Evolutionary conservation across 768 basidiomycete genomes (phyloP), one percentile per base, ranked within the genome.

Genomic region (Pulveroboletus frians): DNA sequence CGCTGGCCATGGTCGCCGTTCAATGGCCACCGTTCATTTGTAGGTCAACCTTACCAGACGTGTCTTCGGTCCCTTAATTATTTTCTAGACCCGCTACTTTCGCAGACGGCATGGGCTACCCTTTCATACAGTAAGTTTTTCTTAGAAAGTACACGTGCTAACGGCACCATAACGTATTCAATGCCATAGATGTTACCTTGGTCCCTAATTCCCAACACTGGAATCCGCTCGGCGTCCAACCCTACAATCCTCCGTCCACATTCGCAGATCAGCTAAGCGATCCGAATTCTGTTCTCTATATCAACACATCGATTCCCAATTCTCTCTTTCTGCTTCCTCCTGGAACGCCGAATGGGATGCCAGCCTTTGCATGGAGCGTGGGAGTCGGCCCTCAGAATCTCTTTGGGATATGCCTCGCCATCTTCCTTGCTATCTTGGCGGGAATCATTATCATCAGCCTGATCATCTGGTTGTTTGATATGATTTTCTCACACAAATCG

Each of bases 1-100:
- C 85, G 29, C 73, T 99, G 13, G 83, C 83, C 29, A 94, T 96
- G 88, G 83, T 98, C 46, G 91, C 95, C 30, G 92, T 98, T 18
- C 78, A 90, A 64, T 99, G 95, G 95, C 95, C 96, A 0, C 73
- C 76, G 14, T 97, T 94, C 66, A 78, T 86, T 52, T 98, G 93
- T 93, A 59, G 56, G 87, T 77, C 34, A 35, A 39, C 15, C 21
- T 37, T 31, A 43, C 9, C 21, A 29, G 9, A 29, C 13, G 3
- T 13, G 13, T 18, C 31, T 39, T 48, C 51, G 36, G 46, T 58
- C 17, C 49, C 53, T 60, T 62, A 43, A 56, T 54, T 31, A 21
- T 52, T 35, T 36, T 17, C 32, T 63, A 94, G 93, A 97, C 69
- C 94, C 95, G n/a, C 72, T 97, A 35, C 73, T 96, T 39, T 80